These are phyloP conservation scores for Liriodendron chinense DNA, from an alignment of 164 flowering plant genomes.

Conservation along the genomic window DNA sequence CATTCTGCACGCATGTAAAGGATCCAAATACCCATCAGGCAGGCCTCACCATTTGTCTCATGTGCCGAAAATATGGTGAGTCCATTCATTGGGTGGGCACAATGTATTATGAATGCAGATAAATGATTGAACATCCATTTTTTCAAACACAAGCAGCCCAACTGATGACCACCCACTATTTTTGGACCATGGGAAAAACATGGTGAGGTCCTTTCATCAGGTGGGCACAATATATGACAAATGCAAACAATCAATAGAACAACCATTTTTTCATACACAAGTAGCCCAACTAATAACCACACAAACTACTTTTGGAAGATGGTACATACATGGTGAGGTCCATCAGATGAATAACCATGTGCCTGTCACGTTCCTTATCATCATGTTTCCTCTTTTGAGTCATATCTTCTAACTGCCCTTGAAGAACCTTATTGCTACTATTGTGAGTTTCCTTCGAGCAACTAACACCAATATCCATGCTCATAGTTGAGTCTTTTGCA, in stretches of 20 bases:
- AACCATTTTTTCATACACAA: background rate
- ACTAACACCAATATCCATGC: conserved; percentile 29
- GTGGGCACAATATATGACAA: too few relatives aligned
- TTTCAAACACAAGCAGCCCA: background rate
- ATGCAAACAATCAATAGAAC: background rate
- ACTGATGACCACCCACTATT: background rate
- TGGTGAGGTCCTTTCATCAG: background rate
- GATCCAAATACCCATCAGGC: background rate
- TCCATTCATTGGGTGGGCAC: too few relatives aligned
- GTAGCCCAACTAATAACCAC: background rate
- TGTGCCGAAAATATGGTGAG: background rate
- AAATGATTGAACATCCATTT: background rate
- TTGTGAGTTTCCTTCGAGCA: conserved; percentile 33
- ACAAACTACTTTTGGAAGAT: background rate
- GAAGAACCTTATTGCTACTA: conserved; percentile 33
- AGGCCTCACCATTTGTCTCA: background rate
- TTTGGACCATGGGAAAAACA: background rate
- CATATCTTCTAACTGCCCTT: conserved; percentile 29
- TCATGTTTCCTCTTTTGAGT: conserved; percentile 39
- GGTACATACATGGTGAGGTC: background rate
- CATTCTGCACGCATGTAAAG: too few relatives aligned
- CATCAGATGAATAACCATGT: conserved; percentile 18
- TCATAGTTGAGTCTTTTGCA: conserved; percentile 26
- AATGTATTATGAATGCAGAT: background rate
- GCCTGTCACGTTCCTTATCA: conserved; percentile 30